These are phyloP conservation scores for Fusarium tanahbumbuense DNA, from an alignment of 2,329 filamentous ascomycete genomes.

Conservation along the genomic window DNA sequence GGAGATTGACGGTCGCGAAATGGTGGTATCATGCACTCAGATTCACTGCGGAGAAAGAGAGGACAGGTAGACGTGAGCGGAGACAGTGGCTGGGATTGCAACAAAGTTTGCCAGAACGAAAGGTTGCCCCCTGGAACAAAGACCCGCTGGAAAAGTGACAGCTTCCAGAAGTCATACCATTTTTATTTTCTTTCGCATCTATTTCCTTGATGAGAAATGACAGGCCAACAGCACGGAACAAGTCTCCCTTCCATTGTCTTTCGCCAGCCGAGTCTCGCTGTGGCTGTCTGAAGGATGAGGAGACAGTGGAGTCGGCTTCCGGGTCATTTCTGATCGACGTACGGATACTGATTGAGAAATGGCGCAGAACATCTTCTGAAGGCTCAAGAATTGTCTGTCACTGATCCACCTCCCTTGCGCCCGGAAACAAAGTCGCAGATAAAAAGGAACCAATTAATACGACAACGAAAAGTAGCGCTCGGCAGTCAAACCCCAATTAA, in stretches of 20 bases:
- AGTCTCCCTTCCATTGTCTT: neutral
- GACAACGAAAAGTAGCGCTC: slow-evolving; percentile 2
- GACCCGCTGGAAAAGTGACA: neutral
- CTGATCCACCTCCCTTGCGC: neutral
- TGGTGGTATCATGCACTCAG: neutral
- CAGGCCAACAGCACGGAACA: neutral
- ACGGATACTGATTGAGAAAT: neutral
- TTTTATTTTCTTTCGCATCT: neutral
- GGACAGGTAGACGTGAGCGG: neutral
- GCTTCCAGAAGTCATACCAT: neutral
- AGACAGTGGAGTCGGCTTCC: neutral
- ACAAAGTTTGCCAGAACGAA: neutral
- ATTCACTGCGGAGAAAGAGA: neutral
- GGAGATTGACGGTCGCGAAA: neutral
- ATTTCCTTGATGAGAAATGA: neutral
- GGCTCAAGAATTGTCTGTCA: neutral
- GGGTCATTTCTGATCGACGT: neutral
- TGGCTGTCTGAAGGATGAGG: neutral
- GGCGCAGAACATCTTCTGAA: neutral
- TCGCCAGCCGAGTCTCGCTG: neutral
- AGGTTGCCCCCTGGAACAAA: neutral
- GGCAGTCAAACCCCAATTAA: slow-evolving; percentile 1
- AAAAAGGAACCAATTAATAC: neutral
- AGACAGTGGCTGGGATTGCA: neutral
- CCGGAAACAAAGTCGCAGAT: neutral